Base-by-base conservation (phyloP, 768 basidiomycete genomes). In the Termitomyces sp. region DNA sequence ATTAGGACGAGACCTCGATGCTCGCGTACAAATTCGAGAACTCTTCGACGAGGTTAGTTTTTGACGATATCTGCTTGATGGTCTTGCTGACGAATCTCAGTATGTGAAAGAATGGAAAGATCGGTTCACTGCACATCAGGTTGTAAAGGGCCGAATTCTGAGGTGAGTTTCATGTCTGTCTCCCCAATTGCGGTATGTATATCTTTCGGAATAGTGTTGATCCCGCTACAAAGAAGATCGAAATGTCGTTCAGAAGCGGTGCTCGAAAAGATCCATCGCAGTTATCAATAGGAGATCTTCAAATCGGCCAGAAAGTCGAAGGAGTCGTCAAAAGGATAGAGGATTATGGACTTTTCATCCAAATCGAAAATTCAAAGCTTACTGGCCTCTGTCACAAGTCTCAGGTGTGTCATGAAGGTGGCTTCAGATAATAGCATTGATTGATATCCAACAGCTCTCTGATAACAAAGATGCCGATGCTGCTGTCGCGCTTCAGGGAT, bases 51-150 rank as follows among this genome's bases (percentile, higher is more conserved):
- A 94, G 56, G 81, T 81, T 45, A 43, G 74, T 82, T 51, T 28
- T 55, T 17, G 12, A 17, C 53, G 26, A 26, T 51, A 53, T 34
- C 15, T 35, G 11, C 21, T 26, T 24, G 22, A 21, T 28, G 38
- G 44, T 55, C 41, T 43, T 32, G 58, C 56, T 54, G 40, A 62
- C 45, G n/a, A 46, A 37, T 56, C 58, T 21, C 62, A 97, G 92
- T 98, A 82, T 70, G 82, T 98, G 64, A 97, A 98, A 70, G 95
- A 98, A 40, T 99, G 96, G 96, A 88, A 95, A 71, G 74, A 78
- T 26, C 81, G 78, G 21, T 98, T 98, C 69, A 71, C 79, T 58
- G 71, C 79, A 40, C 85, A 90, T 62, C 93, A 98, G 63, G 68
- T 98, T 2, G 92, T 97, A 12, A 88, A 85, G 60, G 96, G 95